A percentile compares a stretch with the other conserved stretches of the same genome.
Conservation (phyloP, 139 green algal species). For the Volvox reticuliferus region DNA sequence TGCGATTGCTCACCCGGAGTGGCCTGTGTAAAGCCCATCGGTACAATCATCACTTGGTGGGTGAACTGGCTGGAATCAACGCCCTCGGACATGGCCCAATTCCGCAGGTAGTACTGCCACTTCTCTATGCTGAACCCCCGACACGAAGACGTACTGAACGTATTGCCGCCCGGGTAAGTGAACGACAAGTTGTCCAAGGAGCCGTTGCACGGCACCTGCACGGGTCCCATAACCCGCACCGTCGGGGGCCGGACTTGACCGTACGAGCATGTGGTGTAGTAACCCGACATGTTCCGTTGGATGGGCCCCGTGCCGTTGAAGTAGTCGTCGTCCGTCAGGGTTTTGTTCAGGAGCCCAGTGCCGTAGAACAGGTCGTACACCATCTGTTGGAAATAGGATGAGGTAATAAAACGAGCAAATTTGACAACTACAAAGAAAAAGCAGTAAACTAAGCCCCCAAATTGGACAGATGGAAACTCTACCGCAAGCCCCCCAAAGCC, state of each 20-base stretch:
- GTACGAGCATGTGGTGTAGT: conserved; percentile 21
- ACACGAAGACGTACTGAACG: not conserved
- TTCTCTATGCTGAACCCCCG: not conserved
- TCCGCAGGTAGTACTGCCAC: not conserved
- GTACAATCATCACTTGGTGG: not conserved
- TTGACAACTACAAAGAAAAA: too few relatives aligned
- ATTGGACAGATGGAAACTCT: too few relatives aligned
- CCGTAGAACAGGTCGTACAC: not conserved
- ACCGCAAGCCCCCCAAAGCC: too few relatives aligned
- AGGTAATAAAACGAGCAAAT: too few relatives aligned
- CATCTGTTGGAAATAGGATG: not conserved
- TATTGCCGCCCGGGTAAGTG: not conserved
- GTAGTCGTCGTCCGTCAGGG: not conserved
- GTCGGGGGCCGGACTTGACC: not conserved
- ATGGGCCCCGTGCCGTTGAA: not conserved
- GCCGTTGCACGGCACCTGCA: not conserved
- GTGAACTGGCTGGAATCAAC: not conserved
- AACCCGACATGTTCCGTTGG: not conserved
- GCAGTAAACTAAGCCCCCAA: too few relatives aligned
- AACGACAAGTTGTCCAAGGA: not conserved
- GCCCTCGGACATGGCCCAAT: not conserved
- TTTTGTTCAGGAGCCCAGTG: not conserved
- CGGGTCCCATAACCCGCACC: not conserved
- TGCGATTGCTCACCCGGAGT: not conserved
- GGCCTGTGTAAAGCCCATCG: not conserved